Evolutionary conservation across 495 filamentous ascomycete species (phyloP).

Genomic region (Neurospora tetraspora): DNA sequence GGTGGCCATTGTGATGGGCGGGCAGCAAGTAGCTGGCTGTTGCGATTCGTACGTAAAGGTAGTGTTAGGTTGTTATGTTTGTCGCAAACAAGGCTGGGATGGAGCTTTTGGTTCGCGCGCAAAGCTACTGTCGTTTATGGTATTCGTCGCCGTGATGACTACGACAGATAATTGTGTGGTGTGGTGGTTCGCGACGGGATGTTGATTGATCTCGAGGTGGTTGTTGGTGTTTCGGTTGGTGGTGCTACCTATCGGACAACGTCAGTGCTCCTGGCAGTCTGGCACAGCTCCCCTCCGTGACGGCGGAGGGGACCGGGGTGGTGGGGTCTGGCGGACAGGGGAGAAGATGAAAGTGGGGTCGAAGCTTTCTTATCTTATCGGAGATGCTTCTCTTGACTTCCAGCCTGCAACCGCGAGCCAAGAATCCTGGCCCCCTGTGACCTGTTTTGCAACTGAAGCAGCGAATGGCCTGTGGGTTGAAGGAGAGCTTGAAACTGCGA

Average conservation of each 20-base stretch:
- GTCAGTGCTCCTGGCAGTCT: background rate
- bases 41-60: background rate
- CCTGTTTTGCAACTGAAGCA: background rate
- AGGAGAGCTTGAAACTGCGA: background rate
- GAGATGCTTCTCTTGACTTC: background rate
- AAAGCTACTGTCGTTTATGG: background rate
- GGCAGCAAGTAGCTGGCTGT: background rate
- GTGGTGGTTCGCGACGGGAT: background rate
- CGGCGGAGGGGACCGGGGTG: background rate
- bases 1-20: constrained; percentile 21
- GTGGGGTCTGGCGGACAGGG: background rate
- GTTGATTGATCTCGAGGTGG: background rate
- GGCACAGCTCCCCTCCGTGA: background rate
- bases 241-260: background rate
- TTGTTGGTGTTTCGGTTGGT: background rate
- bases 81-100: background rate
- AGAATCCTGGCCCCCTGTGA: background rate
- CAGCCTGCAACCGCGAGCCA: background rate
- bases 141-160: background rate
- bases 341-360: background rate
- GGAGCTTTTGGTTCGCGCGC: background rate
- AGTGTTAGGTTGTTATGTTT: background rate
- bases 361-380: background rate
- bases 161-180: background rate
- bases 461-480: background rate